phyloP scores from a whole-genome alignment of 2,329 filamentous ascomycete species.

The Lithohypha guttulata region DNA sequence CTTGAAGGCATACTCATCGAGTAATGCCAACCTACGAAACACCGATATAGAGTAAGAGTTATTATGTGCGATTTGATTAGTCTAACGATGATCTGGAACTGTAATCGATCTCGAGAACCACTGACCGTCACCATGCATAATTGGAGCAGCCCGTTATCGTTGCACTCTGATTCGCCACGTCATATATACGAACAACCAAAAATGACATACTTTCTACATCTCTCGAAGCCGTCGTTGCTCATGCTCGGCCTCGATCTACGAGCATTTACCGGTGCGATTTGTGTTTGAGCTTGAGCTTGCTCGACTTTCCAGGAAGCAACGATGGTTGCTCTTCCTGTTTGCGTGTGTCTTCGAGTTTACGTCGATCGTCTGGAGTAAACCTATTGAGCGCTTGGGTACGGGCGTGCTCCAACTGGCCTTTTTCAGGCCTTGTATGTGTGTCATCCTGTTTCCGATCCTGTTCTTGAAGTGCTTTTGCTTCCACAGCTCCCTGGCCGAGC shows the following conservation, averaged over 20 bases:
- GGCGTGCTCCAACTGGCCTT: constrained; percentile 10
- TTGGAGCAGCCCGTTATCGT: constrained; percentile 6
- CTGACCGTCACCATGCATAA: not conserved
- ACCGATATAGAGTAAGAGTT: not conserved
- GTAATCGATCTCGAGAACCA: not conserved
- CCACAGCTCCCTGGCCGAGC: constrained; percentile 18
- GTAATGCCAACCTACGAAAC: constrained; percentile 4
- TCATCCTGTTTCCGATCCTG: not conserved
- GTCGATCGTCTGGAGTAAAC: constrained; percentile 14
- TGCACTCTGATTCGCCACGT: constrained; percentile 3
- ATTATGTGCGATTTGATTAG: not conserved
- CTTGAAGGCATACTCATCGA: constrained; percentile 1
- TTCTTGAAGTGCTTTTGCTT: constrained; percentile 12
- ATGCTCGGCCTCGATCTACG: too few relatives aligned
- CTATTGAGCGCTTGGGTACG: constrained; percentile 15
- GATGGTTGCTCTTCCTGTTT: constrained; percentile 13
- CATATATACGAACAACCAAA: not conserved
- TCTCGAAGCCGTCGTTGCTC: too few relatives aligned
- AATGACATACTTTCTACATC: constrained; percentile 7
- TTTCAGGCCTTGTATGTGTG: not conserved
- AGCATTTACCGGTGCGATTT: too few relatives aligned
- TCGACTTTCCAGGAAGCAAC: too few relatives aligned
- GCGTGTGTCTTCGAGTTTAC: constrained; percentile 12
- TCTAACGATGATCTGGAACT: not conserved
- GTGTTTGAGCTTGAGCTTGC: too few relatives aligned